These are phyloP conservation scores for Pleurozium schreberi DNA, from an alignment of 225 moss, liverwort and hornwort species.

Conservation along the genomic window DNA sequence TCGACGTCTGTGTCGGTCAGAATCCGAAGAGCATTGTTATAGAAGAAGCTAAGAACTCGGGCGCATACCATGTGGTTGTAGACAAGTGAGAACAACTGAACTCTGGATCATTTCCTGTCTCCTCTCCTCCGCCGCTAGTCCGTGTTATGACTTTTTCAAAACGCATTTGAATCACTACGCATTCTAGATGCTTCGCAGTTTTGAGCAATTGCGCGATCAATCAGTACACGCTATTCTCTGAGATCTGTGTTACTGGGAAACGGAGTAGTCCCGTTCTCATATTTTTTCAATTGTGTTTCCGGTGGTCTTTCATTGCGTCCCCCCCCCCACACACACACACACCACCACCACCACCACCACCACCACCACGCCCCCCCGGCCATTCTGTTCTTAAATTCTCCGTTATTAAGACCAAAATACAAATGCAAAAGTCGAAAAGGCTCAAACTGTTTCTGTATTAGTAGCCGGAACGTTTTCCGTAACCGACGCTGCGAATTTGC, in stretches of 20 bases:
- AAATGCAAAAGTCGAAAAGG: neutral
- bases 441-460: neutral
- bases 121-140: neutral
- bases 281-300: neutral
- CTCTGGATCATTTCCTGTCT: neutral
- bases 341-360: too few relatives aligned
- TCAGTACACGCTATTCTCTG: neutral
- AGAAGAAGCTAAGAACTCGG: slow-evolving; percentile 38
- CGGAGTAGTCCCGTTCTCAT: neutral
- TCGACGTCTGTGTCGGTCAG: slow-evolving; percentile 38
- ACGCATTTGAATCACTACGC: neutral
- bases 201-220: neutral
- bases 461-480: neutral
- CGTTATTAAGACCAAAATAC: neutral
- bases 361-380: too few relatives aligned
- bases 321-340: too few relatives aligned
- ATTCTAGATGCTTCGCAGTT: neutral
- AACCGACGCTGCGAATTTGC: neutral
- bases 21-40: slow-evolving; percentile 27
- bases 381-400: neutral
- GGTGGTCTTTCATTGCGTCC: neutral
- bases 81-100: slow-evolving; percentile 28
- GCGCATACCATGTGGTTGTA: slow-evolving; percentile 49
- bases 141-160: neutral
- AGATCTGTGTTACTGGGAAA: neutral